A percentile compares a stretch with the other conserved stretches of the same genome.
These are phyloP conservation scores for Backusella macrospora DNA, from an alignment of 192 early-diverging fungal species.

Conservation along the genomic window DNA sequence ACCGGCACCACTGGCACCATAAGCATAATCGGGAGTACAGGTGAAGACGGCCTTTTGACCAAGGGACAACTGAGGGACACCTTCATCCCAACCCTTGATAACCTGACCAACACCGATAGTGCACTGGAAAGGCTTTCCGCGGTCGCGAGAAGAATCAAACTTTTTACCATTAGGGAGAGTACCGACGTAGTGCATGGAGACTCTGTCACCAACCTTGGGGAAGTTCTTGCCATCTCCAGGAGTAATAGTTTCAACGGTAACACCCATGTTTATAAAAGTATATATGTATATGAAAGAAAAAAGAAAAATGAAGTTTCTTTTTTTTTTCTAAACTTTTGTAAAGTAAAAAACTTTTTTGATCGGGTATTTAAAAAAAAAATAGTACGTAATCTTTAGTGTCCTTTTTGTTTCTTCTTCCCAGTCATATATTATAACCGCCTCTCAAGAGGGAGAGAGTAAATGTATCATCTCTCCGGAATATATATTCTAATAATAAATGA, in stretches of 20 bases:
- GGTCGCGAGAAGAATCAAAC: conserved; percentile 89
- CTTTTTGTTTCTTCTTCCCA: no score
- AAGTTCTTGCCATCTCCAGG: conserved; percentile 54
- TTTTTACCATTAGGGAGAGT: conserved; percentile 63
- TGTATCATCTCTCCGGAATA: no score
- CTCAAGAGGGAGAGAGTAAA: no score
- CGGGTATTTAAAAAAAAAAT: no score
- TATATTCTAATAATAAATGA: no score
- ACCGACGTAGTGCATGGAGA: conserved; percentile 69
- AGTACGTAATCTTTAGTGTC: no score
- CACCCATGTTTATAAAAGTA: not conserved
- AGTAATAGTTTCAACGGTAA: conserved; percentile 32
- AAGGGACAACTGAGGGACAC: conserved; percentile 88
- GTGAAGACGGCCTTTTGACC: conserved; percentile 83
- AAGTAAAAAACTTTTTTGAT: no score
- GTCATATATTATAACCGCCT: no score
- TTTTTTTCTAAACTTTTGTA: no score
- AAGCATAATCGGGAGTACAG: conserved; percentile 78
- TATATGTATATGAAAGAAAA: not conserved
- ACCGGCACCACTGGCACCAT: conserved; percentile 31
- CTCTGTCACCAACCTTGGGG: conserved; percentile 63
- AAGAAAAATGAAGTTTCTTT: no score
- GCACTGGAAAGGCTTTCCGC: conserved; percentile 81
- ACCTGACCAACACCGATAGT: conserved; percentile 91
- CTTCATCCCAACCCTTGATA: conserved; percentile 73